Conservation (phyloP, 371 early-diverging fungal species). For the Haplosporangium sp. region DNA sequence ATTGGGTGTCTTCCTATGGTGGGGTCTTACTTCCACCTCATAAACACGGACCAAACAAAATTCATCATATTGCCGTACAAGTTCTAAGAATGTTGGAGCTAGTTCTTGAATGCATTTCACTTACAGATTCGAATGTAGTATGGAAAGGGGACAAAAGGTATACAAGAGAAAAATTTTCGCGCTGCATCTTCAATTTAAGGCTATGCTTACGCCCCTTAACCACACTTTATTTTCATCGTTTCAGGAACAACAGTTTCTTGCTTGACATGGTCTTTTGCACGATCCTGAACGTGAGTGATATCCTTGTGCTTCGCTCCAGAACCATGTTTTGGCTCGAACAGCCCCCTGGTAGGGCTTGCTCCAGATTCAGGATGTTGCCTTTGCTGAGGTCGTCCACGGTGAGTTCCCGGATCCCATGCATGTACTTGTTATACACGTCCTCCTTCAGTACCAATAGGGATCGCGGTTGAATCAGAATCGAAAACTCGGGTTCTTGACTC, state of each 20-base stretch:
- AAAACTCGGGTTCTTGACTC: conserved; percentile 36
- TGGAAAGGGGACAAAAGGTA: neutral
- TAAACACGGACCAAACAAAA: conserved; percentile 61
- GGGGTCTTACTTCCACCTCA: conserved; percentile 62
- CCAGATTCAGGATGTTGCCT: conserved; percentile 45
- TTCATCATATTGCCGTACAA: conserved; percentile 51
- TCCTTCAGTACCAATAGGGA: conserved; percentile 63
- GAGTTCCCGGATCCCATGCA: conserved; percentile 67
- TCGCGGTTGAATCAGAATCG: conserved; percentile 54
- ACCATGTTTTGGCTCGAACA: neutral
- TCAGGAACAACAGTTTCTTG: conserved; percentile 19
- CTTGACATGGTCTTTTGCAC: conserved; percentile 32
- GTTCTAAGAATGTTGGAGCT: no score
- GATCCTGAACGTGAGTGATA: conserved; percentile 51
- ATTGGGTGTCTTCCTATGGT: conserved; percentile 53
- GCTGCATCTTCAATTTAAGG: neutral
- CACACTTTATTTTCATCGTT: conserved; percentile 5
- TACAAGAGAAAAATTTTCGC: neutral
- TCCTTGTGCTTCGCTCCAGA: conserved; percentile 37
- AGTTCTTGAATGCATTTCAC: neutral
- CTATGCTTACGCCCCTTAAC: neutral
- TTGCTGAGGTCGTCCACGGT: conserved; percentile 51
- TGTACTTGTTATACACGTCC: conserved; percentile 59
- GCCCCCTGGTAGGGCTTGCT: conserved; percentile 17
- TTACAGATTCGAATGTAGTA: conserved; percentile 6